A percentile compares a stretch with the other conserved stretches of the same genome.
phyloP scores from a whole-genome alignment of 805 yeast species.

The Ogataea zsoltii region DNA sequence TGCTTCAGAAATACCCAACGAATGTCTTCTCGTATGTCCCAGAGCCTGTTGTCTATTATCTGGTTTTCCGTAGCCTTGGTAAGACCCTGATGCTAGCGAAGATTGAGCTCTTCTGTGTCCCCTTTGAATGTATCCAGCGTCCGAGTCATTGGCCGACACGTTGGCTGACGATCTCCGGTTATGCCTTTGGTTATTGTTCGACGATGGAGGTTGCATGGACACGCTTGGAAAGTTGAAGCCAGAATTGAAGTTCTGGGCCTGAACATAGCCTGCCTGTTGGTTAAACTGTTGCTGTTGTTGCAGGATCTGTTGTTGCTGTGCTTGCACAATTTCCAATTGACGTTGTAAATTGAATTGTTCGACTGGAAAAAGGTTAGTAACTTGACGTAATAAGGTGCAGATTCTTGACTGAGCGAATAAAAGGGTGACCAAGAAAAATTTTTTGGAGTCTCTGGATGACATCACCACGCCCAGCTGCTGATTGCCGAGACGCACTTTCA shows the following conservation, averaged over 20 bases:
- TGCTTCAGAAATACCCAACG: constrained; percentile 89
- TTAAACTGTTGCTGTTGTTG: constrained; percentile 61
- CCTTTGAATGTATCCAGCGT: constrained; percentile 19
- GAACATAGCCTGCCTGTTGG: constrained; percentile 28
- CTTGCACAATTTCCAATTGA: constrained; percentile 88
- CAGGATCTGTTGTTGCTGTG: constrained; percentile 84
- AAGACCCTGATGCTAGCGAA: constrained; percentile 27
- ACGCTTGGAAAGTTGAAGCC: constrained; percentile 27
- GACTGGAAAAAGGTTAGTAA: constrained; percentile 37
- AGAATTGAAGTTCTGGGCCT: constrained; percentile 15
- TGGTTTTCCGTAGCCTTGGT: constrained; percentile 20
- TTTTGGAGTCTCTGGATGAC: too few relatives aligned
- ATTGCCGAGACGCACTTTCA: too few relatives aligned
- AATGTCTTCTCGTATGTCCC: constrained; percentile 91
- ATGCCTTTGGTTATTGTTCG: constrained; percentile 33
- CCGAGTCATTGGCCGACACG: constrained; percentile 17
- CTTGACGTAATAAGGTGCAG: background rate
- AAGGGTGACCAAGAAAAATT: too few relatives aligned
- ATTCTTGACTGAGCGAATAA: too few relatives aligned
- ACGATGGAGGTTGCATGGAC: constrained; percentile 29
- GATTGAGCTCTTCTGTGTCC: constrained; percentile 52
- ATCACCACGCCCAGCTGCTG: too few relatives aligned
- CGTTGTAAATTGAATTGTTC: constrained; percentile 89
- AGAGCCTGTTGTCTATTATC: constrained; percentile 36
- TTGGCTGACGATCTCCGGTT: constrained; percentile 34